phyloP scores from a whole-genome alignment of 1,284 basidiomycete genomes.

The Lentinus polychrous region DNA sequence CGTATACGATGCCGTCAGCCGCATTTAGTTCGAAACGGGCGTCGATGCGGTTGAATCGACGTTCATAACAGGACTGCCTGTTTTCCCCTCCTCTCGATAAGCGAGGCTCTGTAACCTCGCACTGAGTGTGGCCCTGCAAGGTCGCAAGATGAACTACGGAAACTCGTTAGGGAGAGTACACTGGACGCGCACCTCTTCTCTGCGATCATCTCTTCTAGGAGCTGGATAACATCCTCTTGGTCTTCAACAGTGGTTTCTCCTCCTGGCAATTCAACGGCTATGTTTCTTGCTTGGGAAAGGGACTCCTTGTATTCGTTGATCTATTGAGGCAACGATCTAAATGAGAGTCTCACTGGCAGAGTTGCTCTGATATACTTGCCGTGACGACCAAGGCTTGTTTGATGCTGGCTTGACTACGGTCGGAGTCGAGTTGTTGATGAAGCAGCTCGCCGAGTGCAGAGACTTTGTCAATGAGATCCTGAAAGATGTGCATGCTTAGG shows the following conservation, averaged over 20 bases:
- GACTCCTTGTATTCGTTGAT: slow-evolving; percentile 55
- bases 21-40: slow-evolving; percentile 6
- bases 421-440: no score
- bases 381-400: no score
- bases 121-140: not conserved
- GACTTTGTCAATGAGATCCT: no score
- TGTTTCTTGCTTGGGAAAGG: slow-evolving; percentile 45
- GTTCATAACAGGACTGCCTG: slow-evolving; percentile 30
- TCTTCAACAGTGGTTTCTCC: slow-evolving; percentile 54
- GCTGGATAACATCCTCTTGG: slow-evolving; percentile 53
- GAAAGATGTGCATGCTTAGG: no score
- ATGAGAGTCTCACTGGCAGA: no score
- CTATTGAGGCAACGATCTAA: slow-evolving; percentile 23
- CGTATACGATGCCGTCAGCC: not conserved
- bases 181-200: slow-evolving; percentile 40
- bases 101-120: not conserved
- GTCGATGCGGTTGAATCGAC: slow-evolving; percentile 47
- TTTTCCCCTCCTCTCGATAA: not conserved
- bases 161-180: not conserved
- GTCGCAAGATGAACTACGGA: not conserved
- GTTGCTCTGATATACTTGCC: no score
- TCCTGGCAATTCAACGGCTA: slow-evolving; percentile 46
- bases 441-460: no score
- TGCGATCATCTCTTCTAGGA: slow-evolving; percentile 50
- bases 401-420: no score